Evolutionary conservation across 179 eudicot genomes (phyloP).

Genomic region (Amaranthus tricolor): DNA sequence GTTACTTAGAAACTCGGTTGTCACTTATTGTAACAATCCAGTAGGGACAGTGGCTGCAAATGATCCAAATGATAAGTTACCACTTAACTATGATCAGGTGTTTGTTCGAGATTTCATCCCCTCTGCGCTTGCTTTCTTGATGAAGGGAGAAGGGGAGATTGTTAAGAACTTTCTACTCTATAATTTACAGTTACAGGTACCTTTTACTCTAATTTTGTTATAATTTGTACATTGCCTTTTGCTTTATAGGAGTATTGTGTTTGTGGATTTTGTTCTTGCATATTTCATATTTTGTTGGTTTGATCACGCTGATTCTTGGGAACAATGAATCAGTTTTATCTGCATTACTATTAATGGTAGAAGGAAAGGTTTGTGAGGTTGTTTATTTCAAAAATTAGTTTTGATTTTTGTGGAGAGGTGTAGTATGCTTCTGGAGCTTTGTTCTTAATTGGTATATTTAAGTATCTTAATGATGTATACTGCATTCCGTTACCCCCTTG

Average conservation of each 20-base stretch:
- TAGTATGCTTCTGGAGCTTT: not conserved
- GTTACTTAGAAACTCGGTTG: conserved; percentile 66
- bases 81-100: conserved; percentile 88
- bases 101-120: conserved; percentile 95
- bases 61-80: conserved; percentile 76
- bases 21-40: conserved; percentile 75
- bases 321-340: not conserved
- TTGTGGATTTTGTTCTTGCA: not conserved
- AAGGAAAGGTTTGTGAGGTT: not conserved
- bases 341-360: not conserved
- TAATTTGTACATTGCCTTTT: not conserved
- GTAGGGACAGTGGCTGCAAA: conserved; percentile 87
- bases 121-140: conserved; percentile 91
- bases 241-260: not conserved
- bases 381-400: not conserved
- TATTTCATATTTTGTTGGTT: conserved; percentile 8
- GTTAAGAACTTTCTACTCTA: conserved; percentile 91
- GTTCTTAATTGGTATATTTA: not conserved
- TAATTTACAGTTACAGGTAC: conserved; percentile 88
- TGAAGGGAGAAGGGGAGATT: conserved; percentile 90
- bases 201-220: conserved; percentile 1
- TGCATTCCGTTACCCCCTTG: too few species aligned
- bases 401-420: not conserved
- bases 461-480: too few species aligned
- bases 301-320: not conserved